Base-by-base conservation (phyloP, 2,329 filamentous ascomycete species). In the Onygenales sp. region DNA sequence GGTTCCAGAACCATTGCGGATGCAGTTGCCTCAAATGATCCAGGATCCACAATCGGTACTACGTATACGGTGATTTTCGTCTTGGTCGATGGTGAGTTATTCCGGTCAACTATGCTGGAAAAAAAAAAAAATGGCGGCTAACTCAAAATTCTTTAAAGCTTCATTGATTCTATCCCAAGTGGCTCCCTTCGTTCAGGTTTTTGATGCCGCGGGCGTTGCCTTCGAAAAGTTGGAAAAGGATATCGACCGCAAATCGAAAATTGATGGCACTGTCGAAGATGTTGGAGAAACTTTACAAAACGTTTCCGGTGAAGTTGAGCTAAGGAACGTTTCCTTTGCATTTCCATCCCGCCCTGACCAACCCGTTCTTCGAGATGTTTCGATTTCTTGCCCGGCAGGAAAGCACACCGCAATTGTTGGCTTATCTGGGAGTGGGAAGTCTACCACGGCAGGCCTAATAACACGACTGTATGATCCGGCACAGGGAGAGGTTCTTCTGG, bases 391-490 rank as follows among this genome's bases (percentile, higher is more conserved):
- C 40, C 86, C 87, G 2, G 85, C 87, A 2, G 87, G 88, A 31
- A 91, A 92, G 72, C 88, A 85, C 27, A 92, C 89, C 0, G 90
- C 90, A 1, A 74, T 95, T 1, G 90, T 95, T 3, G 74, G 74
- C 7, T 70, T 73, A 13, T 72, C 75, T 14, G 75, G 72, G 8
- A 74, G 70, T 54, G 75, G 75, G 5, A 78, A 77, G 56, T 75
- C 74, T n/a, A 76, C 74, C 2, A 58, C 66, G 42, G 60, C 61
- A 8, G 61, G 55, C n/a, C 53, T 67, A 17, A 48, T 65, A 13
- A 57, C 57, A 39, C 56, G 65, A 27, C 94, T 95, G 66, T 95
- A 95, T 65, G 82, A 88, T 54, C 89, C 89, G 0, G 82, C 91
- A 36, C 77, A 77, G 36, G 89, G 89, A 14, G 70, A 77, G n/a